Conservation (phyloP, 2,329 filamentous ascomycete species). For the Sporothrix globosa region DNA sequence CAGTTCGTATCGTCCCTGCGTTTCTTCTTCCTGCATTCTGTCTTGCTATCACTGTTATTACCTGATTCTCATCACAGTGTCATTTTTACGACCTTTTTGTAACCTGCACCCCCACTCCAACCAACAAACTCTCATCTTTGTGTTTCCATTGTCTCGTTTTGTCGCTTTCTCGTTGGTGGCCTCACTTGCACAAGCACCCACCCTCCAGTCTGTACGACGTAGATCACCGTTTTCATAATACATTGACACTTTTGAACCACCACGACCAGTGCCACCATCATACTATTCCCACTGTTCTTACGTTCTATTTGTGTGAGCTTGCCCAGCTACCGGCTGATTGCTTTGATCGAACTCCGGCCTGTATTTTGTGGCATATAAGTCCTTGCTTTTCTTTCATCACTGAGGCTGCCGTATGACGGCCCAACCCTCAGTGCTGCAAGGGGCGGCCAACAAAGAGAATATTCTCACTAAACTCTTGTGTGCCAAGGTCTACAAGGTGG, state of each 20-base stretch:
- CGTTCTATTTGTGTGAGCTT: too few relatives aligned
- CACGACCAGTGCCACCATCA: neutral
- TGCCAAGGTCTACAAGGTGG: neutral
- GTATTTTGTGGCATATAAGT: neutral
- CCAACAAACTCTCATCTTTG: neutral
- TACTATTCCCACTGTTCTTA: neutral
- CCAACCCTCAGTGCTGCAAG: conserved; percentile 2
- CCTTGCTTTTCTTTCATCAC: neutral
- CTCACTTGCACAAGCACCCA: neutral
- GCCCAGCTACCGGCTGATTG: neutral
- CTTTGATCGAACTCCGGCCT: neutral
- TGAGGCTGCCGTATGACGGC: neutral
- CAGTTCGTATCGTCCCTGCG: neutral
- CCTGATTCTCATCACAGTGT: neutral
- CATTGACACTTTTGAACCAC: neutral
- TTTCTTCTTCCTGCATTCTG: neutral
- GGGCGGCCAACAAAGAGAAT: conserved; percentile 1
- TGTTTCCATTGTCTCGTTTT: neutral
- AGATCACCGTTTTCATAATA: neutral
- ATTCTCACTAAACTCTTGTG: neutral
- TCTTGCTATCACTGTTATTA: neutral
- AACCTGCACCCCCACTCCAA: neutral
- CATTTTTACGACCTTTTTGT: neutral
- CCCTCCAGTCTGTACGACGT: neutral
- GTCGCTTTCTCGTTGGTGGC: conserved; percentile 13